These are phyloP conservation scores for Iris macrosiphon DNA, from an alignment of 106 monocot species.

Conservation along the genomic window DNA sequence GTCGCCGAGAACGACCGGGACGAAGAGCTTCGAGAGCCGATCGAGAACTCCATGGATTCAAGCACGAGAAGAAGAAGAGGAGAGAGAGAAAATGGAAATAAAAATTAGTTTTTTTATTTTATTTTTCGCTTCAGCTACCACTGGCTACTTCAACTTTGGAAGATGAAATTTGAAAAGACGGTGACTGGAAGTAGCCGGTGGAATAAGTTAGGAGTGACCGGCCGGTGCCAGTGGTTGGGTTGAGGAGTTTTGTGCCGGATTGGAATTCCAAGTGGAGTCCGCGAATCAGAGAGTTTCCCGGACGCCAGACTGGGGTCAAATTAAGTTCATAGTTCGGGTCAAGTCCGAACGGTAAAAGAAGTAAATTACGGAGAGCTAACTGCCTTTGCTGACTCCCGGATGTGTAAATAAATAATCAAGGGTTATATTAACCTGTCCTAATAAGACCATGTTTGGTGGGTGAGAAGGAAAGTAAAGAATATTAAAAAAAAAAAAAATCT, in stretches of 20 bases:
- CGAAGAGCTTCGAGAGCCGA: too few relatives aligned
- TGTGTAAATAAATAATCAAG: too few relatives aligned
- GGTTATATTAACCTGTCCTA: too few relatives aligned
- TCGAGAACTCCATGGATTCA: neutral
- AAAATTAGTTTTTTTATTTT: conserved; percentile 12
- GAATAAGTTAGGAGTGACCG: too few relatives aligned
- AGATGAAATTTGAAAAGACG: conserved; percentile 3
- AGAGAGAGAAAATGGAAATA: conserved; percentile 15
- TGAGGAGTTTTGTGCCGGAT: conserved; percentile 11
- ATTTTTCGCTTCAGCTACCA: neutral
- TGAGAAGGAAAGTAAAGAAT: too few relatives aligned
- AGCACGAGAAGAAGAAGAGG: neutral
- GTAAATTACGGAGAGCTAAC: neutral
- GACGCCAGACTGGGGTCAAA: conserved; percentile 10
- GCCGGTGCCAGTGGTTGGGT: neutral
- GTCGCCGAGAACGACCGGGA: neutral
- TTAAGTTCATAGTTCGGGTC: conserved; percentile 7
- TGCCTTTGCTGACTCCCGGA: conserved; percentile 1
- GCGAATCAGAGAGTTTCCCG: conserved; percentile 20
- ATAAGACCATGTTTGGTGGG: too few relatives aligned
- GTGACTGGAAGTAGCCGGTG: conserved; percentile 21
- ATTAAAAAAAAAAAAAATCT: too few relatives aligned
- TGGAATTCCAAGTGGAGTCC: conserved; percentile 37
- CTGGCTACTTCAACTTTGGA: neutral
- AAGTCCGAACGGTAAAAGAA: conserved; percentile 11